Evolutionary conservation across 164 flowering plant genomes (phyloP).

Genomic region (Cinnamomum micranthum): DNA sequence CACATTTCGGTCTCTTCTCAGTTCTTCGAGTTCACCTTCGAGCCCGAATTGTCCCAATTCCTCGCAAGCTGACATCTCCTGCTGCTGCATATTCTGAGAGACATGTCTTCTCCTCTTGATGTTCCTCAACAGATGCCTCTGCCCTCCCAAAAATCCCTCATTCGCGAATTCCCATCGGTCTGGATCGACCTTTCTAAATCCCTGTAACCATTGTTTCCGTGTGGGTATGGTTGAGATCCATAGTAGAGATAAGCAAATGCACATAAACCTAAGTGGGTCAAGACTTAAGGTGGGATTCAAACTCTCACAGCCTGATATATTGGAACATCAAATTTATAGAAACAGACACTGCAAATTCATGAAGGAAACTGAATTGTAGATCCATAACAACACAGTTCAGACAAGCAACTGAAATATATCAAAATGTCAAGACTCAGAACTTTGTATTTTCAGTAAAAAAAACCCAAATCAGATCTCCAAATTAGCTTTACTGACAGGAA

Average conservation of each 20-base stretch:
- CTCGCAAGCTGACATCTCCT: slow-evolving; percentile 7
- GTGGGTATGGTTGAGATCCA: background rate
- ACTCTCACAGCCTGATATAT: background rate
- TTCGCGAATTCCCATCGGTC: slow-evolving; percentile 79
- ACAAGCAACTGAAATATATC: background rate
- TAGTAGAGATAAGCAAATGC: background rate
- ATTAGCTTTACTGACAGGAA: too few species aligned
- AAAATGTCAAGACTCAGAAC: too few species aligned
- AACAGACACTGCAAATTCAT: background rate
- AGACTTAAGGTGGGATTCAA: background rate
- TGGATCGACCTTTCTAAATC: slow-evolving; percentile 58
- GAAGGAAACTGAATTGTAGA: background rate
- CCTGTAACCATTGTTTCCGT: slow-evolving; percentile 29
- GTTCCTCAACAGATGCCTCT: slow-evolving; percentile 58
- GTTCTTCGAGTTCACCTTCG: slow-evolving; percentile 40
- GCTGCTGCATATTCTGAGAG: slow-evolving; percentile 26
- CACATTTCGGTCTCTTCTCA: slow-evolving; percentile 37
- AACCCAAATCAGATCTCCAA: too few species aligned
- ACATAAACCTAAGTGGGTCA: background rate
- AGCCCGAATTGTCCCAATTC: slow-evolving; percentile 23
- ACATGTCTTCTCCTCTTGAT: slow-evolving; percentile 47
- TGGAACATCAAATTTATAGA: background rate
- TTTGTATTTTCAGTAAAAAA: too few species aligned
- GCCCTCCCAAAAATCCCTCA: slow-evolving; percentile 57
- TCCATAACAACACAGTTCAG: background rate